Conservation (phyloP, 164 flowering plant species). For the Sedum album region DNA sequence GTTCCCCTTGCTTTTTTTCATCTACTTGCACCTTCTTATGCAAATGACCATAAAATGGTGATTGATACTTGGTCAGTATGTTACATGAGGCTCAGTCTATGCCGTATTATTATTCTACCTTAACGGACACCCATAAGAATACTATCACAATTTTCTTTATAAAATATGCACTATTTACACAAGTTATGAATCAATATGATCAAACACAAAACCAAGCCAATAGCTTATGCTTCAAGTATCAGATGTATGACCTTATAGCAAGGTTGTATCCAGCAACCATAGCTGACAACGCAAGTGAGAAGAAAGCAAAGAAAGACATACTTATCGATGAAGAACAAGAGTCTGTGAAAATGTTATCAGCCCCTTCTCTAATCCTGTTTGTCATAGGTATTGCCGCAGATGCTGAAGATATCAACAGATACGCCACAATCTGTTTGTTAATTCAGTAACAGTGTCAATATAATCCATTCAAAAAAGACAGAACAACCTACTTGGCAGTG, state of each 20-base stretch:
- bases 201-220: not conserved
- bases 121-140: not conserved
- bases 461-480: not conserved
- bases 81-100: not conserved
- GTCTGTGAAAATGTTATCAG: slow-evolving; percentile 50
- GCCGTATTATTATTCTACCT: not conserved
- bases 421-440: slow-evolving; percentile 38
- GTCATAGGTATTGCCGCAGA: slow-evolving; percentile 62
- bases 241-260: slow-evolving; percentile 39
- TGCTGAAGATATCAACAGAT: slow-evolving; percentile 47
- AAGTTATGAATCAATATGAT: not conserved
- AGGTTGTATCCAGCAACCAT: slow-evolving; percentile 53
- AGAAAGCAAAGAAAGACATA: slow-evolving; percentile 58
- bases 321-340: slow-evolving; percentile 46
- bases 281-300: slow-evolving; percentile 41
- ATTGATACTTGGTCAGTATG: not conserved
- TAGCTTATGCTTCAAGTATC: not conserved
- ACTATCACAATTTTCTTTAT: not conserved
- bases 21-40: not conserved
- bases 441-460: not conserved
- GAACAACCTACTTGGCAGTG: not conserved
- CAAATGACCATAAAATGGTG: too few relatives aligned
- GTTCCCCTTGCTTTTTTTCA: not conserved
- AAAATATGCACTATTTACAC: not conserved
- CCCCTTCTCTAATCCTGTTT: slow-evolving; percentile 40